phyloP scores from a whole-genome alignment of 2,329 filamentous ascomycete species.

The Phialemonium atrogriseum region DNA sequence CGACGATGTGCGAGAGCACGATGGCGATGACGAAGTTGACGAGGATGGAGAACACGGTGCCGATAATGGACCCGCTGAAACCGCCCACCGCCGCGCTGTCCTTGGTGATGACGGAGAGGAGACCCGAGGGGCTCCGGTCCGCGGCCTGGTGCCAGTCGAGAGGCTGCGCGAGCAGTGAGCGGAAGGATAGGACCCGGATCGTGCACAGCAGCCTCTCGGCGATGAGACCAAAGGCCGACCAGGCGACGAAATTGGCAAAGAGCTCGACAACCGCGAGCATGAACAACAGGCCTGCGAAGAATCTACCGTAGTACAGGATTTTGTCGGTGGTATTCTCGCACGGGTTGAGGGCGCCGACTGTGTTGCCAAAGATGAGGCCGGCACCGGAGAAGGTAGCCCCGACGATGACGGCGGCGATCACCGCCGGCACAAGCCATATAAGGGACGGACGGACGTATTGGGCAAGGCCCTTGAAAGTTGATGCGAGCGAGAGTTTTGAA shows the following conservation, averaged over 20 bases:
- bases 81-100: conserved; percentile 61
- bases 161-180: conserved; percentile 48
- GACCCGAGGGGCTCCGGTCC: conserved; percentile 49
- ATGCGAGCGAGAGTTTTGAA: conserved; percentile 13
- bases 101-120: conserved; percentile 61
- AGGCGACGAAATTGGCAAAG: conserved; percentile 48
- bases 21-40: conserved; percentile 63
- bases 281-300: conserved; percentile 53
- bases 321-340: conserved; percentile 35
- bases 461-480: conserved; percentile 10
- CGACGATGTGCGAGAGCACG: conserved; percentile 60
- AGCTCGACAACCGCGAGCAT: conserved; percentile 52
- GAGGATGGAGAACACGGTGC: conserved; percentile 59
- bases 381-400: conserved; percentile 49
- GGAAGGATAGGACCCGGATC: conserved; percentile 46
- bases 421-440: conserved; percentile 31
- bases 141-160: conserved; percentile 60
- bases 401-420: conserved; percentile 43
- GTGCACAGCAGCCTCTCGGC: conserved; percentile 50
- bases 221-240: conserved; percentile 47
- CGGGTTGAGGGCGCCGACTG: conserved; percentile 45
- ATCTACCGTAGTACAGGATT: conserved; percentile 40
- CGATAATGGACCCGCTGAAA: conserved; percentile 62
- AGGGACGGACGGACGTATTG: conserved; percentile 25
- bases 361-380: conserved; percentile 54